Evolutionary conservation across 139 green algal genomes (phyloP).

Genomic region (Zygnema circumcarinatum): DNA sequence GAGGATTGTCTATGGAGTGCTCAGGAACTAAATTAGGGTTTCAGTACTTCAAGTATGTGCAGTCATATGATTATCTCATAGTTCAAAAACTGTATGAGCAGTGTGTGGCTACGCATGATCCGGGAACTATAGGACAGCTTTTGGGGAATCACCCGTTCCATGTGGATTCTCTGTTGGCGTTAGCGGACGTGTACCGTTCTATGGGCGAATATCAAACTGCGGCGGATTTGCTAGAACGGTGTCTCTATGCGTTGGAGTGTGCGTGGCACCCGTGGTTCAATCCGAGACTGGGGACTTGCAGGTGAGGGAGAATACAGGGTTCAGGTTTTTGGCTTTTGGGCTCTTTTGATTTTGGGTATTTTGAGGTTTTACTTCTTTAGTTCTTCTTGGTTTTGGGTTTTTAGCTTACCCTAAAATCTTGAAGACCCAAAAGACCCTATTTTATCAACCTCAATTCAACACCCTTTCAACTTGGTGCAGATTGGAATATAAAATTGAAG

Average conservation of each 20-base stretch:
- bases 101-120: slow-evolving; percentile 78
- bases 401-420: no score
- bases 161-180: slow-evolving; percentile 85
- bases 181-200: slow-evolving; percentile 77
- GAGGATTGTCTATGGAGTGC: slow-evolving; percentile 47
- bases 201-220: slow-evolving; percentile 76
- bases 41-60: slow-evolving; percentile 69
- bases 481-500: slow-evolving; percentile 62
- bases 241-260: slow-evolving; percentile 84
- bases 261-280: slow-evolving; percentile 84
- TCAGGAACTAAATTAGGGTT: not conserved
- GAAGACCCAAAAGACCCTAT: no score
- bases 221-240: slow-evolving; percentile 77
- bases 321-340: no score
- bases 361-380: no score
- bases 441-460: not conserved
- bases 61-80: slow-evolving; percentile 69
- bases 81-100: slow-evolving; percentile 42
- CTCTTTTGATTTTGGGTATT: not conserved
- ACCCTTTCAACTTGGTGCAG: slow-evolving; percentile 61
- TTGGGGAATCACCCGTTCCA: slow-evolving; percentile 85
- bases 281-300: slow-evolving; percentile 67
- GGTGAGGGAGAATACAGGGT: no score
- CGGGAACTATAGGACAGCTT: slow-evolving; percentile 76
- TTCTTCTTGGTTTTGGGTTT: no score